These are phyloP conservation scores for Hanseniaspora clermontiae DNA, from an alignment of 805 yeast species.

Conservation along the genomic window DNA sequence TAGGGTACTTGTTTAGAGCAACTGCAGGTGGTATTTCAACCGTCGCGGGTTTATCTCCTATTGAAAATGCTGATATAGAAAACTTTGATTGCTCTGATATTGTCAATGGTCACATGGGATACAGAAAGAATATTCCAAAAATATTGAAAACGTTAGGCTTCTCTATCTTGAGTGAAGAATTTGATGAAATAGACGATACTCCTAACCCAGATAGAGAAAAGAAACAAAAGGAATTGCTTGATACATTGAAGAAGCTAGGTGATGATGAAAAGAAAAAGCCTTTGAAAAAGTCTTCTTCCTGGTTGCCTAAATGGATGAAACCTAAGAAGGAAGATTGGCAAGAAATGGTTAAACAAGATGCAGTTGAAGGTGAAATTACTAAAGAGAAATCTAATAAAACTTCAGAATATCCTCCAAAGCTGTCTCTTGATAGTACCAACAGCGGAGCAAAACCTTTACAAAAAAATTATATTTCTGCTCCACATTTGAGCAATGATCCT, in stretches of 20 bases:
- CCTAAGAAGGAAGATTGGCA: constrained; percentile 50
- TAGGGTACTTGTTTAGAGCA: constrained; percentile 89
- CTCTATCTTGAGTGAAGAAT: constrained; percentile 79
- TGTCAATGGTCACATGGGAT: constrained; percentile 96
- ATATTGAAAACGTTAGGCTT: constrained; percentile 57
- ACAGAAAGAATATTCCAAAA: constrained; percentile 84
- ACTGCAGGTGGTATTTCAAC: constrained; percentile 86
- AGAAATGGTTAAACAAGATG: constrained; percentile 43
- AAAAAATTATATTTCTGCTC: not conserved
- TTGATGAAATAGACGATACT: constrained; percentile 80
- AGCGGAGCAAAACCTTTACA: not conserved
- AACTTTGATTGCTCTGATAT: constrained; percentile 75
- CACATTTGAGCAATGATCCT: not conserved
- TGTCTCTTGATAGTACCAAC: not conserved
- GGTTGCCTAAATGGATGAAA: constrained; percentile 36
- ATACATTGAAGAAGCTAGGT: constrained; percentile 51
- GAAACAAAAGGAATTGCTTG: constrained; percentile 66
- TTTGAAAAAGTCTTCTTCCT: constrained; percentile 26
- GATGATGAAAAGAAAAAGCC: constrained; percentile 58
- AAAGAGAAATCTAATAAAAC: not conserved
- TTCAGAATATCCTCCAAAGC: not conserved
- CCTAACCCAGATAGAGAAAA: constrained; percentile 82
- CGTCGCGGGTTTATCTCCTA: constrained; percentile 81
- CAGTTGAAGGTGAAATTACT: constrained; percentile 9
- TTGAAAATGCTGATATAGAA: constrained; percentile 56